Percentiles rank a stretch among this genome's conserved stretches.
phyloP scores from a whole-genome alignment of 306 rosid genomes.

The Coriaria nepalensis region DNA sequence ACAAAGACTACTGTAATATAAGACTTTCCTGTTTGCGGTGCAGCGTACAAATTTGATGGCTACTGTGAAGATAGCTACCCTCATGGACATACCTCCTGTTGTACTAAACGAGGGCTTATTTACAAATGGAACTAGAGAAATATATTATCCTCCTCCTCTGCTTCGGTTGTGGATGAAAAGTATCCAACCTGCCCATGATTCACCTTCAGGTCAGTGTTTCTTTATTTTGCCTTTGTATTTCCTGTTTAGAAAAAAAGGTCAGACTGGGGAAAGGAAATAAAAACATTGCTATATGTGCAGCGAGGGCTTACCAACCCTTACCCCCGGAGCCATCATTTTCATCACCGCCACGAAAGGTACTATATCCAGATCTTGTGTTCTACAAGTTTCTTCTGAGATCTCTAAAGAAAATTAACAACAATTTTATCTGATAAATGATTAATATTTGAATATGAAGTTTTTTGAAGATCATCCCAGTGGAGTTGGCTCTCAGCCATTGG shows the following conservation, averaged over 20 bases:
- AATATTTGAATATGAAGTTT: conserved; percentile 32
- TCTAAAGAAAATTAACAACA: not conserved
- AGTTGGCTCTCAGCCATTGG: conserved; percentile 24
- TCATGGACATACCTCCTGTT: conserved; percentile 65
- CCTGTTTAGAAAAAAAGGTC: not conserved
- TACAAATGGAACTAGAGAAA: conserved; percentile 25
- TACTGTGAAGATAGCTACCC: conserved; percentile 39
- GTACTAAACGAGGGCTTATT: conserved; percentile 40
- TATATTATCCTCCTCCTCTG: conserved; percentile 61
- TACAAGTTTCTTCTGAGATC: conserved; percentile 24
- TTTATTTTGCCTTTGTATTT: no score
- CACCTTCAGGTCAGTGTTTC: conserved; percentile 52
- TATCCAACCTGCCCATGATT: conserved; percentile 34
- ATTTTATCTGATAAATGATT: conserved; percentile 11
- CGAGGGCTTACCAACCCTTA: conserved; percentile 23
- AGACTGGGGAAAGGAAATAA: conserved; percentile 8
- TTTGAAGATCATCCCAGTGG: conserved; percentile 39
- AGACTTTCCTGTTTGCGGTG: conserved; percentile 5
- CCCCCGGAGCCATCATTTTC: conserved; percentile 49
- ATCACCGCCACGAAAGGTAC: conserved; percentile 25
- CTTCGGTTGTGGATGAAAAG: conserved; percentile 58
- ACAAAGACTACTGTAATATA: not conserved
- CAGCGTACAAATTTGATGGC: conserved; percentile 32
- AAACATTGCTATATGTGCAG: conserved; percentile 25
- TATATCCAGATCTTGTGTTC: conserved; percentile 23